A percentile compares a stretch with the other conserved stretches of the same genome.
phyloP scores from a whole-genome alignment of 208 protist species.

The Acanthamoeba culbertsoni region DNA sequence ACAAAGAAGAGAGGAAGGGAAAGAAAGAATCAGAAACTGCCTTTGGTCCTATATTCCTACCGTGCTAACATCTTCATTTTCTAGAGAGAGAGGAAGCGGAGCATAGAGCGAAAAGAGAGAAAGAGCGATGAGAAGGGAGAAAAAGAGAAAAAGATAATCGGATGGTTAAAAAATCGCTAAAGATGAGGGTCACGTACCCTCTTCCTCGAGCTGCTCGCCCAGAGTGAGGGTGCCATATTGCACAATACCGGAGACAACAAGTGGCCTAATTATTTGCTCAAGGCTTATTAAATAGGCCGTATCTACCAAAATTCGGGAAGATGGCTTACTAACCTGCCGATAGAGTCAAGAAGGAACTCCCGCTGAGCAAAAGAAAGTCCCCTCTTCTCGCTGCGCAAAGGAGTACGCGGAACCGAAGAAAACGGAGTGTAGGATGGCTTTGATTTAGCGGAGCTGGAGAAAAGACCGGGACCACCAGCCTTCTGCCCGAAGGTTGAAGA shows the following conservation, averaged over 20 bases:
- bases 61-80: not conserved
- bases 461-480: not conserved
- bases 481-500: not conserved
- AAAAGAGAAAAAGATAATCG: not conserved
- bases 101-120: not conserved
- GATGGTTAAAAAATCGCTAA: not conserved
- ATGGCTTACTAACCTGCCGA: not conserved
- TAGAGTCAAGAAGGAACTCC: not conserved
- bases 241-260: not conserved
- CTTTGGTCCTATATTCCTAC: not conserved
- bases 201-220: not conserved
- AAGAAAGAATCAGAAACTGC: not conserved
- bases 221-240: constrained; percentile 6
- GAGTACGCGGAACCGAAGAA: not conserved
- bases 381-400: not conserved
- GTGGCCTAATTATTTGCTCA: not conserved
- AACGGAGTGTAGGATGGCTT: not conserved
- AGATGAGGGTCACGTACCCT: not conserved
- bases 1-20: not conserved
- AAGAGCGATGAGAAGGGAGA: not conserved
- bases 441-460: not conserved
- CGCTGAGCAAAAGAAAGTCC: not conserved
- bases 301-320: not conserved
- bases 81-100: not conserved
- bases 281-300: not conserved